Conservation (phyloP, 345 rosid genomes). For the Eucalyptus sp. region DNA sequence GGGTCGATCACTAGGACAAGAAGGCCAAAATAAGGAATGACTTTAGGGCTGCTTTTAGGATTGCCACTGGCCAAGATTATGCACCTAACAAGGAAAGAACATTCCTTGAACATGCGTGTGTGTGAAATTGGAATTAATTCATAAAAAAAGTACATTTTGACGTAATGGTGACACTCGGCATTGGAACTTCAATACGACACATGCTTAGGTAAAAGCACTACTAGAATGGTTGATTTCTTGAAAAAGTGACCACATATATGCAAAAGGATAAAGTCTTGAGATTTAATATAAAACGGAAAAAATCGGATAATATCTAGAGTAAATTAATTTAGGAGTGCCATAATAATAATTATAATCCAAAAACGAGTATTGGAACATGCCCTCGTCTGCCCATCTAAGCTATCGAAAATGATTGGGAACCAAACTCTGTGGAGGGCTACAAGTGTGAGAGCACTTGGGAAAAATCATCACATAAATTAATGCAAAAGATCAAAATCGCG, state of each 20-base stretch:
- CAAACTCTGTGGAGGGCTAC: background rate
- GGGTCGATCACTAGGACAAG: background rate
- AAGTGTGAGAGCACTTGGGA: background rate
- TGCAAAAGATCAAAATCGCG: background rate
- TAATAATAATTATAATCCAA: background rate
- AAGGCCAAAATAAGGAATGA: background rate
- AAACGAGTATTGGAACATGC: background rate
- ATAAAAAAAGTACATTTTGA: background rate
- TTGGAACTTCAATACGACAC: background rate
- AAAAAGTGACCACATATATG: background rate
- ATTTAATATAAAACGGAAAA: background rate
- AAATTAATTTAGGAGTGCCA: background rate
- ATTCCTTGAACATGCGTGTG: background rate
- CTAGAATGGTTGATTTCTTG: background rate
- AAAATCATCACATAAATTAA: background rate
- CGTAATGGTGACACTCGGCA: background rate
- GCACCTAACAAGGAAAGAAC: background rate
- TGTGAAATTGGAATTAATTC: background rate
- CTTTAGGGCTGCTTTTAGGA: background rate
- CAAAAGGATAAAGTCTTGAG: background rate
- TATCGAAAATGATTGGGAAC: background rate
- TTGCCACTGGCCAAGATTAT: background rate
- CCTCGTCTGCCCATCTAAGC: background rate
- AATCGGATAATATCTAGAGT: rapidly evolving
- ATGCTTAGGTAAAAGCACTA: background rate